phyloP scores from a whole-genome alignment of 768 basidiomycete genomes.

The Mycena floridula region DNA sequence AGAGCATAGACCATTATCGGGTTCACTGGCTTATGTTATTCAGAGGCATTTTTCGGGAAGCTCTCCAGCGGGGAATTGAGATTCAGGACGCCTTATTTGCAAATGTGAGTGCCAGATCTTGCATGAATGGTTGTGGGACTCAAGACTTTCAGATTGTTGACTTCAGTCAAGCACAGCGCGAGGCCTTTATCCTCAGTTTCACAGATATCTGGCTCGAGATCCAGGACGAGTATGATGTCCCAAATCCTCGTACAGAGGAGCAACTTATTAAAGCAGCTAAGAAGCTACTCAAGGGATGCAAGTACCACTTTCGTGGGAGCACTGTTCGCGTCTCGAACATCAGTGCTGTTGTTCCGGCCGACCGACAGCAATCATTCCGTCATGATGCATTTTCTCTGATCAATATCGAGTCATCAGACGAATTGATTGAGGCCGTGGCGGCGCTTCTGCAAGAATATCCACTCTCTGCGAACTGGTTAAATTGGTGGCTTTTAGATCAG shows the following conservation, averaged over 20 bases:
- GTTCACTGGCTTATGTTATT: no score
- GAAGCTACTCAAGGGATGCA: not conserved
- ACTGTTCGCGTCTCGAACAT: not conserved
- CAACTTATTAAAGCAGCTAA: not conserved
- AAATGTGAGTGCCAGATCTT: no score
- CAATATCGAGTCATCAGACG: not conserved
- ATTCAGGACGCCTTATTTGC: no score
- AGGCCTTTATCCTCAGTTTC: conserved; percentile 22
- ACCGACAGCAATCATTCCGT: not conserved
- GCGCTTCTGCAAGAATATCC: not conserved
- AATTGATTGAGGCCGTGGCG: not conserved
- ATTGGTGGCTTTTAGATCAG: not conserved
- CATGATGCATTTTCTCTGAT: not conserved
- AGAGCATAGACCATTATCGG: no score
- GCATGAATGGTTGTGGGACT: not conserved
- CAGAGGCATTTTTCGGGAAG: no score
- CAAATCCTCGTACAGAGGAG: not conserved
- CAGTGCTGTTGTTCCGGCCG: not conserved
- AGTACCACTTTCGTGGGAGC: not conserved
- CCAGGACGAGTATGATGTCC: no score
- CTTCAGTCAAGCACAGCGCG: conserved; percentile 26
- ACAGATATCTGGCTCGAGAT: conserved; percentile 16
- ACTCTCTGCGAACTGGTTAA: not conserved
- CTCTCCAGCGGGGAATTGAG: no score
- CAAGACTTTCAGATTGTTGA: conserved; percentile 21